Conservation (phyloP, 2,329 filamentous ascomycete species). For the Cryphonectria japonica region DNA sequence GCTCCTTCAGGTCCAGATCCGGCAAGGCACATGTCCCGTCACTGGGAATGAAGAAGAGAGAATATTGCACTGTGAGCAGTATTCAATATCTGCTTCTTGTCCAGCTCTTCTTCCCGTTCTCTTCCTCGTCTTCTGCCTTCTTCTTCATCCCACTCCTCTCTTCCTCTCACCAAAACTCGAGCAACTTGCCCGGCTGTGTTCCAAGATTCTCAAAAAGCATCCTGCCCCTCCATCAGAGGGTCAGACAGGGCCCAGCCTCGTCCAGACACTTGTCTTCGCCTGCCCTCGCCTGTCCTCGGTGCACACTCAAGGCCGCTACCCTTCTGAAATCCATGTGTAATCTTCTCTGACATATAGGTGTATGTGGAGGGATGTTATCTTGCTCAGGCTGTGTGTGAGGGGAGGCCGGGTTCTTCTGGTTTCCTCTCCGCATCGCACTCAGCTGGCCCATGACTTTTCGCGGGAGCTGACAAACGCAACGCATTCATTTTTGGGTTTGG, state of each 20-base stretch:
- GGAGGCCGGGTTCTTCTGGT: no score
- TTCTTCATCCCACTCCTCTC: neutral
- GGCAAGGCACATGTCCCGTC: neutral
- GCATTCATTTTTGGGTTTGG: no score
- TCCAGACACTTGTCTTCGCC: neutral
- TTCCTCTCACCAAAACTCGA: neutral
- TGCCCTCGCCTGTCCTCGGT: neutral
- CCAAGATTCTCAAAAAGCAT: neutral
- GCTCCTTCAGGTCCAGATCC: neutral
- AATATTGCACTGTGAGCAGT: neutral
- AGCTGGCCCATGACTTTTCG: no score
- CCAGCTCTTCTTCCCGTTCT: neutral
- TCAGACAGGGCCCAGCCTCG: neutral
- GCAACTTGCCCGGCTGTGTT: neutral
- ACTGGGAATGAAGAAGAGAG: neutral
- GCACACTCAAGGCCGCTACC: neutral
- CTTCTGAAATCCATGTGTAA: no score
- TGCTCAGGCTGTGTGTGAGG: no score
- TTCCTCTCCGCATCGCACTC: no score
- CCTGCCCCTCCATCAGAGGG: neutral
- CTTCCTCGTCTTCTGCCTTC: neutral
- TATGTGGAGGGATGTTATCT: no score
- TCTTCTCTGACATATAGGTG: no score
- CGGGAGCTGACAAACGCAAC: no score
- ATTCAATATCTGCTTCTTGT: neutral